These are phyloP conservation scores for Ogataea ramenticola DNA, from an alignment of 805 yeast genomes.

Conservation along the genomic window DNA sequence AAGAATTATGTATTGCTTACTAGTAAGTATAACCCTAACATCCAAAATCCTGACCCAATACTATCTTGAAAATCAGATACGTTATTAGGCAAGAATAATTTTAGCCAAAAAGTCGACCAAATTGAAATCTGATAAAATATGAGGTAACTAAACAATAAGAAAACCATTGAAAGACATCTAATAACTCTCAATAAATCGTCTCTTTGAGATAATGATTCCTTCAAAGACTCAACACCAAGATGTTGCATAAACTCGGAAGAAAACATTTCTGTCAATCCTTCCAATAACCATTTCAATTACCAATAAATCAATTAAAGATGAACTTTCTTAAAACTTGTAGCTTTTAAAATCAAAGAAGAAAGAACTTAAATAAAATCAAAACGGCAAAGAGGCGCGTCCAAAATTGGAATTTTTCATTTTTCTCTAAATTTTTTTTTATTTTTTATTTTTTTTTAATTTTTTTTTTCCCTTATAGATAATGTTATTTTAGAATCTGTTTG, in stretches of 20 bases:
- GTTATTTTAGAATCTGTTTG: not conserved
- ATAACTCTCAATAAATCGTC: not conserved
- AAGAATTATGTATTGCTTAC: conserved; percentile 10
- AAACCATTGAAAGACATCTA: not conserved
- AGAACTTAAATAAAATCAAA: no score
- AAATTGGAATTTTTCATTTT: no score
- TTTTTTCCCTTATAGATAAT: conserved; percentile 1
- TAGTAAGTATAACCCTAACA: conserved; percentile 22
- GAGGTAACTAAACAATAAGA: not conserved
- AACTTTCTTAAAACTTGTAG: no score
- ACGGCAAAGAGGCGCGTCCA: not conserved
- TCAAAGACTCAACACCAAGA: not conserved
- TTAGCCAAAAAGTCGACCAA: conserved; percentile 12
- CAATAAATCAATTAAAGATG: no score
- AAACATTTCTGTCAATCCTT: not conserved
- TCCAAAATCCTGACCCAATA: conserved; percentile 21
- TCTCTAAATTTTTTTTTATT: no score
- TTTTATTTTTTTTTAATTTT: not conserved
- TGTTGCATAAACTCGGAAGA: not conserved
- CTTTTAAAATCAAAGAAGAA: no score
- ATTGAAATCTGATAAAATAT: conserved; percentile 14
- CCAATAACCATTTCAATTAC: no score
- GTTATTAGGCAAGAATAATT: conserved; percentile 10
- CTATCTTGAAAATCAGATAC: conserved; percentile 5
- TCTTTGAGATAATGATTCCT: not conserved